Percentiles rank a stretch among this genome's conserved stretches.
Evolutionary conservation across 768 basidiomycete genomes (phyloP).

Genomic region (Clathrus columnatus): DNA sequence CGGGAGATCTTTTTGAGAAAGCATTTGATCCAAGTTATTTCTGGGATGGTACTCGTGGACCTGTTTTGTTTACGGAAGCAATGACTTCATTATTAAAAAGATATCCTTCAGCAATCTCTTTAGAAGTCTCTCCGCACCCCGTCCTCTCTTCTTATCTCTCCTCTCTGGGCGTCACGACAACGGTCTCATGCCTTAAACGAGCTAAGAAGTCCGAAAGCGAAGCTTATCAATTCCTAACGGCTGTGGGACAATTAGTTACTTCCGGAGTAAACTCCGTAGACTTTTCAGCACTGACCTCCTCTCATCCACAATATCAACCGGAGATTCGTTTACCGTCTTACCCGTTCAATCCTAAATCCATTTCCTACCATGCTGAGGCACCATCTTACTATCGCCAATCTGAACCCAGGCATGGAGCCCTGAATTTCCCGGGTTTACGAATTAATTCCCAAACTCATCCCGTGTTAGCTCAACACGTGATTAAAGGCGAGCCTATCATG

Average conservation of each 20-base stretch:
- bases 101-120: constrained; percentile 2
- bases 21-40: constrained; percentile 30
- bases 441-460: constrained; percentile 22
- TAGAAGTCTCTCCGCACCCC: constrained; percentile 11
- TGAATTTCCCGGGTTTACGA: constrained; percentile 28
- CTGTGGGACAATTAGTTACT: constrained; percentile 23
- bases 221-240: constrained; percentile 17
- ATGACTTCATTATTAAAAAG: constrained; percentile 18
- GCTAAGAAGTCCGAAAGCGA: constrained; percentile 21
- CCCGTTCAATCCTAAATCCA: constrained; percentile 24
- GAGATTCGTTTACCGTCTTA: constrained; percentile 17
- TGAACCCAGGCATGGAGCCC: constrained; percentile 24
- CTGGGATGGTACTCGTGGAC: constrained; percentile 30
- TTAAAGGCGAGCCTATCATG: constrained; percentile 14
- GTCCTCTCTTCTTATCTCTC: constrained; percentile 11
- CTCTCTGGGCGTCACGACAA: constrained; percentile 8
- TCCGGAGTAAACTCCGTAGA: constrained; percentile 25
- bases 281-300: constrained; percentile 24
- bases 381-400: constrained; percentile 16
- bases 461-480: constrained; percentile 9
- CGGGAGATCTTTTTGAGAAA: constrained; percentile 18
- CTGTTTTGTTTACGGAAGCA: constrained; percentile 30
- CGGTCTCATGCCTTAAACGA: constrained; percentile 23
- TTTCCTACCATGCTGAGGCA: constrained; percentile 18
- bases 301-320: constrained; percentile 3